Conservation (phyloP, 179 eudicot genomes). For the Patellifolia procumbens region DNA sequence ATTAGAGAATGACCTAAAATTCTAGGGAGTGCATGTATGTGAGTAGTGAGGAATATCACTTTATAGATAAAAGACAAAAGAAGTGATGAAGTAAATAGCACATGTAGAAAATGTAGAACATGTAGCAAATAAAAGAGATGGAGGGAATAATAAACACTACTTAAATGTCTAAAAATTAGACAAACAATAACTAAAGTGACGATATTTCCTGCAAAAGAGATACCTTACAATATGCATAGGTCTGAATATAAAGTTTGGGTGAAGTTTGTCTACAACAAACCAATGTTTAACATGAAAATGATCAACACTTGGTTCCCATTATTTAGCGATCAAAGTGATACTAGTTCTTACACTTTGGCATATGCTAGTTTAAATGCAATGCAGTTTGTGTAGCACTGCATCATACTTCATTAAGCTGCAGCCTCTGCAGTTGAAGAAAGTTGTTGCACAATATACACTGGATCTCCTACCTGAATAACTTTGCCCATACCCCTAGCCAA, state of each 20-base stretch:
- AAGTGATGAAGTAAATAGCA: too few relatives aligned
- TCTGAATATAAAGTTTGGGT: background rate
- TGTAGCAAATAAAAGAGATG: too few relatives aligned
- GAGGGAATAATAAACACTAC: too few relatives aligned
- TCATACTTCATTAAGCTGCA: slow-evolving; percentile 42
- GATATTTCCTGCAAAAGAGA: too few relatives aligned
- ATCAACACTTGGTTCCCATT: background rate
- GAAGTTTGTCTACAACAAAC: background rate
- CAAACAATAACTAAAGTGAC: too few relatives aligned
- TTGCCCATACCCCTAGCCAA: slow-evolving; percentile 42
- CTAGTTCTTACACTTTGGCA: background rate
- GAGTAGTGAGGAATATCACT: too few relatives aligned
- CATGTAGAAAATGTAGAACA: too few relatives aligned
- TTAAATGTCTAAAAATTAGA: too few relatives aligned
- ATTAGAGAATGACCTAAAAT: too few relatives aligned
- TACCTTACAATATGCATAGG: background rate
- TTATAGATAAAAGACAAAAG: too few relatives aligned
- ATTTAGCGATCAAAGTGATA: background rate
- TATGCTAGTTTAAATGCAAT: background rate
- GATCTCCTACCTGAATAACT: slow-evolving; percentile 70
- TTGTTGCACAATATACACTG: slow-evolving; percentile 47
- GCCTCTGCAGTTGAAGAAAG: slow-evolving; percentile 62
- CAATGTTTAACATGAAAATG: background rate
- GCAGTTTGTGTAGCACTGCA: background rate
- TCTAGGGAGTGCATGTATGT: too few relatives aligned